Base-by-base conservation (phyloP, 2,329 filamentous ascomycete species). In the Fusarium tricinctum region DNA sequence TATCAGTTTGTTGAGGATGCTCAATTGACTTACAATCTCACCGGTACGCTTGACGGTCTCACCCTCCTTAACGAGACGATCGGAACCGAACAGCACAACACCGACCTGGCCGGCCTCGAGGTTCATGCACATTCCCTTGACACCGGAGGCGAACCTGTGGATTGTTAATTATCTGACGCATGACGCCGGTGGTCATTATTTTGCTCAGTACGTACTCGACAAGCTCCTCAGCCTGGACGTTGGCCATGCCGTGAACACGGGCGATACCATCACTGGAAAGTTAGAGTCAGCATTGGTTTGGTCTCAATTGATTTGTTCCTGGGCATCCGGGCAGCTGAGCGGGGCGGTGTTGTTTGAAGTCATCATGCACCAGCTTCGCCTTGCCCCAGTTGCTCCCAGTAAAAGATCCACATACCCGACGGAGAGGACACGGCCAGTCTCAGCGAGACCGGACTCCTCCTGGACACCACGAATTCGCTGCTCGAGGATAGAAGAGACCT, bases 91-190 rank as follows among this genome's bases (percentile, higher is more conserved):
- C 81, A 99, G 90, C 90, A 99, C 96, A 80, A 99, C 94, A 97
- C 96, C 96, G 87, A 99, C 96, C 86, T 98, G 96, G 84, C 96
- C 96, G 84, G 96, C 96, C 88, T 99, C 96, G 86, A 99, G 91
- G 92, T 99, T 99, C 95, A 99, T 98, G 93, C 95, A 98, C 96
- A 99, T 99, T 84, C 96, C 96, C 91, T 98, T 98, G 85, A 98
- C 96, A 84, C 96, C 96, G 74, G 96, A 99, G 79, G 96, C 93
- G 88, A 99, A 99, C 89, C 94, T 97, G 26, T 47, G 62, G 26
- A 8, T 33, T n/a, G 55, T 75, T 73, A 77, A 66, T 45, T 59
- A 46, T 30, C 8, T 35, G 45, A 57, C 58, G 59, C 40, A 56
- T 55, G 32, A 48, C 38, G 48, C 17, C 13, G 46, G 23, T 53